These are phyloP conservation scores for Phenoliferia sp. DNA, from an alignment of 1,284 basidiomycete species.

Conservation along the genomic window DNA sequence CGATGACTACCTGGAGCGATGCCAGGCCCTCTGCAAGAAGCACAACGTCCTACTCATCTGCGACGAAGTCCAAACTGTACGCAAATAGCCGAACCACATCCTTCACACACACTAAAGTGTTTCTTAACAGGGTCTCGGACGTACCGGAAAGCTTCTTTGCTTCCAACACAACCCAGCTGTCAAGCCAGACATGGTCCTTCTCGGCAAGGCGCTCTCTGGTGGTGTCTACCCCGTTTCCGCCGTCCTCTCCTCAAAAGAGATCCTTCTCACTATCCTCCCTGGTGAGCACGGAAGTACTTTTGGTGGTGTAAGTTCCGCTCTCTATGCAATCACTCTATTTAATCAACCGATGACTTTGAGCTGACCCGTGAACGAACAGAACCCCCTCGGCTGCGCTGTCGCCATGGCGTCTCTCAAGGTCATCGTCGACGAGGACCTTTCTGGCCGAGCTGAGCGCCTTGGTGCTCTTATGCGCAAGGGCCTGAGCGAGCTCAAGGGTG, in stretches of 20 bases:
- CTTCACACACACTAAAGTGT: conserved; percentile 34
- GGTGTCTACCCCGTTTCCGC: conserved; percentile 97
- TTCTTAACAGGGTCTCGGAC: conserved; percentile 61
- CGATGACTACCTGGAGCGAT: conserved; percentile 75
- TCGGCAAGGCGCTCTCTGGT: conserved; percentile 94
- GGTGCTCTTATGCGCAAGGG: conserved; percentile 75
- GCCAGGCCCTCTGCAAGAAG: conserved; percentile 80
- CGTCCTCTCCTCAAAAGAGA: conserved; percentile 78
- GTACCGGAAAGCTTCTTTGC: conserved; percentile 79
- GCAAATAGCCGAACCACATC: neutral
- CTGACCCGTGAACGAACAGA: conserved; percentile 51
- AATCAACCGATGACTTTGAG: conserved; percentile 57
- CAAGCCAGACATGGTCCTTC: conserved; percentile 84
- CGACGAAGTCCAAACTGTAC: conserved; percentile 87
- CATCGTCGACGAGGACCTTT: conserved; percentile 77
- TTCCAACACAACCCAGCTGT: conserved; percentile 77
- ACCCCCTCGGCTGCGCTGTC: conserved; percentile 92
- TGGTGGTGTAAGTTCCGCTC: conserved; percentile 53
- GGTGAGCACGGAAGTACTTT: conserved; percentile 93
- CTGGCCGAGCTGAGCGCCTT: conserved; percentile 67
- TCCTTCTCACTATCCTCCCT: conserved; percentile 94
- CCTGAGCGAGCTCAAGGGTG: conserved; percentile 47
- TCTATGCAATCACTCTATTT: conserved; percentile 61
- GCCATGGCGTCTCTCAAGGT: conserved; percentile 86
- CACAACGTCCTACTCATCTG: conserved; percentile 93